phyloP scores from a whole-genome alignment of 352 stramenopile genomes.

The Phytopythium oedochilum region DNA sequence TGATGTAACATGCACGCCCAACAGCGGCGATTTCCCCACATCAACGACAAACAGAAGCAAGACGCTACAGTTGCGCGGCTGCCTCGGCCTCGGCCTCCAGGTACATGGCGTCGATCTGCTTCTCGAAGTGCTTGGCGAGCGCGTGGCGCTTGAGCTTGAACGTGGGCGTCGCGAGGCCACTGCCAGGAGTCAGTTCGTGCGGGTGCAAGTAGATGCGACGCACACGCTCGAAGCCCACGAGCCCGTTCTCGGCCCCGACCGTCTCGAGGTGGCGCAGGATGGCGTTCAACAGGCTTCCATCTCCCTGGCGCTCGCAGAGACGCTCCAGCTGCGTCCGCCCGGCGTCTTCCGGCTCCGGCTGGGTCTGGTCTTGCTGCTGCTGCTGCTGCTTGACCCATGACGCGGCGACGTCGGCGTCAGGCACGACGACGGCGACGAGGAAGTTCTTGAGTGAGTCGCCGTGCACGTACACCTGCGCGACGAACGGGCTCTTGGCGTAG shows the following conservation, averaged over 20 bases:
- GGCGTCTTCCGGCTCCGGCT: conserved; percentile 16
- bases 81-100: conserved; percentile 7
- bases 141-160: conserved; percentile 94
- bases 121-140: conserved; percentile 46
- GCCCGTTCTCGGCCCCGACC: conserved; percentile 24
- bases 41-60: background rate
- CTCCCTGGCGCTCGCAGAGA: conserved; percentile 15
- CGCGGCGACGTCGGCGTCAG: conserved; percentile 49
- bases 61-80: background rate
- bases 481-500: conserved; percentile 86
- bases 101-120: conserved; percentile 55
- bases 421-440: conserved; percentile 90
- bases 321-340: conserved; percentile 14
- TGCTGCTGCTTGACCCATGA: conserved; percentile 30
- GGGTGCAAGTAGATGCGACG: conserved; percentile 86
- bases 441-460: conserved; percentile 91
- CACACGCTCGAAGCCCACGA: conserved; percentile 92
- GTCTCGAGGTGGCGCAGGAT: conserved; percentile 39
- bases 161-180: conserved; percentile 91
- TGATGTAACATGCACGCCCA: too few species aligned
- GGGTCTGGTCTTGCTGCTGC: conserved; percentile 8
- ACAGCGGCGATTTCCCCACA: background rate
- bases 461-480: conserved; percentile 92
- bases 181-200: conserved; percentile 88
- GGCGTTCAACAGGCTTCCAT: conserved; percentile 23